A percentile compares a stretch with the other conserved stretches of the same genome.
phyloP scores from a whole-genome alignment of 495 filamentous ascomycete genomes.

The Tuber melanosporum region DNA sequence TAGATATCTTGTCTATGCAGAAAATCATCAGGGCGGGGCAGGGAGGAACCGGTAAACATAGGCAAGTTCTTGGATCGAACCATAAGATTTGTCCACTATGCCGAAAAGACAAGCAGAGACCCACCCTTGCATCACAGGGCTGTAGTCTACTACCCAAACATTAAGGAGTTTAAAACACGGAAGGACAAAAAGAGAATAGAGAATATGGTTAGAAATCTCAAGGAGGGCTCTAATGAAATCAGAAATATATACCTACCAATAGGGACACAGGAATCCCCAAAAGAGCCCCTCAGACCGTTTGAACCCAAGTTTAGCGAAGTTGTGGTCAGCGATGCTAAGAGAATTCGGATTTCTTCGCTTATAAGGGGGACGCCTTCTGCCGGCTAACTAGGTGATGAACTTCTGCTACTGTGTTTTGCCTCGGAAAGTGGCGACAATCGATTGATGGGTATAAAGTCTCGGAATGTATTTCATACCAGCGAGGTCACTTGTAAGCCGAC shows the following conservation, averaged over 20 bases:
- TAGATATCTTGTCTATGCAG: neutral
- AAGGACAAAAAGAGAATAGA: neutral
- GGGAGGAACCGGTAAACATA: neutral
- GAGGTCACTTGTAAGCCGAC: neutral
- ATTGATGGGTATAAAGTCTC: neutral
- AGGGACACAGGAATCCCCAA: neutral
- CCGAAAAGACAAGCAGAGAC: neutral
- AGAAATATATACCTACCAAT: neutral
- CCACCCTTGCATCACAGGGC: neutral
- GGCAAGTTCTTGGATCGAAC: neutral
- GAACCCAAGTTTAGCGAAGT: neutral
- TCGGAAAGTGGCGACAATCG: neutral
- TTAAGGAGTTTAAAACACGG: neutral
- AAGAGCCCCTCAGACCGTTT: neutral
- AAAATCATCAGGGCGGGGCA: neutral
- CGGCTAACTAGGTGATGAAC: neutral
- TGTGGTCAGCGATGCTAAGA: neutral
- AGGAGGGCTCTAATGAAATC: neutral
- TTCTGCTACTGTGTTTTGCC: neutral
- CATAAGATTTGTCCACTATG: neutral
- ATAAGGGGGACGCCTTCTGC: neutral
- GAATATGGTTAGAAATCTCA: neutral
- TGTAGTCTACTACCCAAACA: neutral
- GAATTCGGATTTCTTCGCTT: neutral
- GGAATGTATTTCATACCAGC: neutral